Base-by-base conservation (phyloP, 176 grass and related monocot genomes). In the Thalia dealbata region DNA sequence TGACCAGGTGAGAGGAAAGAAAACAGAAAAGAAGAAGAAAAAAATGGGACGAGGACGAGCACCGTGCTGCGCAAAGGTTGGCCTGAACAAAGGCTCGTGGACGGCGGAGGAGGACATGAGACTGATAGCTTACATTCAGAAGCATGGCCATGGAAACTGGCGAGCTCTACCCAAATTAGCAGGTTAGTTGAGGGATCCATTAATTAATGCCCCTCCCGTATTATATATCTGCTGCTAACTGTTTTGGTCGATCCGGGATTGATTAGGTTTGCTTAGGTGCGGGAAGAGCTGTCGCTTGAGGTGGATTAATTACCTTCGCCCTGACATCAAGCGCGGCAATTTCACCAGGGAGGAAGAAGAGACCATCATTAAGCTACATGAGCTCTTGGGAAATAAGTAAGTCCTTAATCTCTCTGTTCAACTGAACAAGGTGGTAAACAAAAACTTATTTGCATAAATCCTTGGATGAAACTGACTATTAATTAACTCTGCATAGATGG, bases 231-330 rank as follows among this genome's bases (percentile, higher is more conserved):
- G 26, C 28, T 14, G 61, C 13, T 7, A 6, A 23, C 27, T 75
- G 73, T 43, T 11, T 25, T 44, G 38, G 14, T 46, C 0, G 0
- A 71, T 27, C 0, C 25, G 0, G 3, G 32, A 38, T 24, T 16
- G n/a, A 62, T 16, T 19, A 75, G 73, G 73, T 19, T 26, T 75
- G 73, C 35, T 75, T 10, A 61, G 73, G 41, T 75, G 73, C 56
- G 73, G 73, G 16, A 75, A 75, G 41, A 75, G 73, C 41, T 75
- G 73, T 35, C 54, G 73, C 38, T 46, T 75, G 38, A 62, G 73
- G 56, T 75, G 73, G 73, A 75, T 48, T 43, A 75, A 75, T 61
- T 75, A 75, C 73, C 73, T 75, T 24, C 73, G 73, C 22, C 73
- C 73, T 15, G 73, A 75, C 35, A 75, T 75, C 56, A 75, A 62